Conservation (phyloP, 192 early-diverging fungal genomes). For the Podila minutissima region DNA sequence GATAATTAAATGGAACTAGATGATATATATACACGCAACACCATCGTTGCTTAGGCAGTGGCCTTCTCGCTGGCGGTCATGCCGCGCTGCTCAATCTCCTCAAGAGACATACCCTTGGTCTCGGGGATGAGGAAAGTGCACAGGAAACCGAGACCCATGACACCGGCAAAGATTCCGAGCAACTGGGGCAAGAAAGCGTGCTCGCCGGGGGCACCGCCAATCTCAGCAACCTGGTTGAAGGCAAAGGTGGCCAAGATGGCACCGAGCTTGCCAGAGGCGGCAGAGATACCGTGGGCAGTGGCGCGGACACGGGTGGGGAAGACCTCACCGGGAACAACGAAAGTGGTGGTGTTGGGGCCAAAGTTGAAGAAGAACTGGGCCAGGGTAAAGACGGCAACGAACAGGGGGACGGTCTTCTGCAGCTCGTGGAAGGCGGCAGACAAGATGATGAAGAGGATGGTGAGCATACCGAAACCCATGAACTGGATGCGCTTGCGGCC, state of each 20-base stretch:
- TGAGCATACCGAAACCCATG: slow-evolving; percentile 82
- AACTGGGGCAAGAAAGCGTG: slow-evolving; percentile 61
- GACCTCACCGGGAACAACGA: slow-evolving; percentile 79
- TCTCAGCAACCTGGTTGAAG: slow-evolving; percentile 63
- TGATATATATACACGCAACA: not conserved
- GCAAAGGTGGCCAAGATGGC: slow-evolving; percentile 75
- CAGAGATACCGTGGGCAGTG: slow-evolving; percentile 83
- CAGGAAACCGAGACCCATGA: slow-evolving; percentile 67
- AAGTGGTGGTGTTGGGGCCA: slow-evolving; percentile 84
- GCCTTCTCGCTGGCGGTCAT: not conserved
- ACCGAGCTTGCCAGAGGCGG: slow-evolving; percentile 79
- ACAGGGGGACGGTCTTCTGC: slow-evolving; percentile 63
- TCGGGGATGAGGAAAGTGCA: slow-evolving; percentile 76
- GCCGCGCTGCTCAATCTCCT: slow-evolving; percentile 68
- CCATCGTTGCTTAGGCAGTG: not conserved
- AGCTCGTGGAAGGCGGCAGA: slow-evolving; percentile 75
- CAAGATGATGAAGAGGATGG: slow-evolving; percentile 79
- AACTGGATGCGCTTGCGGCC: slow-evolving; percentile 97
- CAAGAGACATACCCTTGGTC: slow-evolving; percentile 76
- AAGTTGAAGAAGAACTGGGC: slow-evolving; percentile 80
- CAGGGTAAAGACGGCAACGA: slow-evolving; percentile 63
- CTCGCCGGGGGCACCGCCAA: slow-evolving; percentile 52
- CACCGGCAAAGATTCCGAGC: slow-evolving; percentile 65
- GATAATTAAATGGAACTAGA: not conserved
- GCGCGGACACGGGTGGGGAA: slow-evolving; percentile 83